Evolutionary conservation across 257 asterid species (phyloP), one percentile per base, ranked within the genome.

Genomic region (Nicotiana knightiana): DNA sequence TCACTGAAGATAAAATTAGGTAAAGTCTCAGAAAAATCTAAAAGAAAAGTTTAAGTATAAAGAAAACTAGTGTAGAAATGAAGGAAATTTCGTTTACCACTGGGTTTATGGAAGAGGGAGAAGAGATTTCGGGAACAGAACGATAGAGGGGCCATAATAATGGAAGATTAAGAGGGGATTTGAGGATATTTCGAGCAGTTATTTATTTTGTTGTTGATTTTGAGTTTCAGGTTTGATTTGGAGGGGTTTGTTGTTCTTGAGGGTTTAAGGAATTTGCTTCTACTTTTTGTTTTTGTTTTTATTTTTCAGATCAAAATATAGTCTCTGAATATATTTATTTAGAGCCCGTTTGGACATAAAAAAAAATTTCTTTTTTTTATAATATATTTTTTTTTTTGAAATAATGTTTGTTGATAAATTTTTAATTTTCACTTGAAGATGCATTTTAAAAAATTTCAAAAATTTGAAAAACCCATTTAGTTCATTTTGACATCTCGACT

Each of bases 141-240:
- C 35, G 87, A n/a, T 55, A 96, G 90, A 84, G 89, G 87, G 6
- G 92, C 95, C 99, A 95, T 95, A 81, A 48, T 18, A 55, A 55
- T 55, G 61, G 57, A 53, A 13, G 16, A 12, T 53, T 53, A 1
- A 43, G 48, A 43, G 48, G 11, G 48, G 48, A 7, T 43, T 43
- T 8, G 48, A 43, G 48, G 48, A 7, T 39, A 9, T 7, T 39
- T 39, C 57, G 57, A 55, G 16, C 21, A 8, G 26, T 18, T 24
- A 28, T n/a, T 18, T 3, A 28, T 35, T 61, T 28, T 78, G 43
- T 26, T 18, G 15, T 28, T 8, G 13, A 9, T 9, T 33, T 26
- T 62, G 61, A 64, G 61, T 8, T 37, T 79, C 58, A 58, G 79
- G 7, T 24, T 48, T 73, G 24, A 48, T 24, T 24, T 73, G 15